Evolutionary conservation across 768 basidiomycete species (phyloP).

Genomic region (Tylopilus sp.): DNA sequence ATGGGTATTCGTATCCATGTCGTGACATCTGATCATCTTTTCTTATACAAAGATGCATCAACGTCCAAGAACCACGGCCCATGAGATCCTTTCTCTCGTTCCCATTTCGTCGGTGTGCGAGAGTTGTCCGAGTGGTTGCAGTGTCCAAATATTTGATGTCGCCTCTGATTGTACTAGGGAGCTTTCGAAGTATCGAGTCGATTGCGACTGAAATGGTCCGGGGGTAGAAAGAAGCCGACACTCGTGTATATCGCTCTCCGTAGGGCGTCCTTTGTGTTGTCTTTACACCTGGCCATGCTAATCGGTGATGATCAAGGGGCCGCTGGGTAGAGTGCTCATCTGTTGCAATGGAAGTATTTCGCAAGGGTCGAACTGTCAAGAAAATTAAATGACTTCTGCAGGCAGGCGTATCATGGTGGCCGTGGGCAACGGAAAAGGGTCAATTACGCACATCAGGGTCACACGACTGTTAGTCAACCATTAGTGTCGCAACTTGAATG

Average conservation of each 20-base stretch:
- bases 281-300: background rate
- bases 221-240: background rate
- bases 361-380: background rate
- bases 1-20: background rate
- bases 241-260: background rate
- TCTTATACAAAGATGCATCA: background rate
- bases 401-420: background rate
- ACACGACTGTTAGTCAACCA: too few species aligned
- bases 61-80: background rate
- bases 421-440: too few species aligned
- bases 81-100: background rate
- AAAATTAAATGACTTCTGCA: background rate
- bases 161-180: background rate
- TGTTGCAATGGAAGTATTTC: background rate
- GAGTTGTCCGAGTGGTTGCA: background rate
- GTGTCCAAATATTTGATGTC: background rate
- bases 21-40: background rate
- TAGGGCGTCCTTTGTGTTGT: background rate
- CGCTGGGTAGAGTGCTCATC: background rate
- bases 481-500: too few species aligned
- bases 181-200: background rate
- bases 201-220: background rate
- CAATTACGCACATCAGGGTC: too few species aligned
- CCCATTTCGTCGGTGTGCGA: background rate
- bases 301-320: background rate